These are phyloP conservation scores for Clonostachys chloroleuca DNA, from an alignment of 2,329 filamentous ascomycete species.

Conservation along the genomic window DNA sequence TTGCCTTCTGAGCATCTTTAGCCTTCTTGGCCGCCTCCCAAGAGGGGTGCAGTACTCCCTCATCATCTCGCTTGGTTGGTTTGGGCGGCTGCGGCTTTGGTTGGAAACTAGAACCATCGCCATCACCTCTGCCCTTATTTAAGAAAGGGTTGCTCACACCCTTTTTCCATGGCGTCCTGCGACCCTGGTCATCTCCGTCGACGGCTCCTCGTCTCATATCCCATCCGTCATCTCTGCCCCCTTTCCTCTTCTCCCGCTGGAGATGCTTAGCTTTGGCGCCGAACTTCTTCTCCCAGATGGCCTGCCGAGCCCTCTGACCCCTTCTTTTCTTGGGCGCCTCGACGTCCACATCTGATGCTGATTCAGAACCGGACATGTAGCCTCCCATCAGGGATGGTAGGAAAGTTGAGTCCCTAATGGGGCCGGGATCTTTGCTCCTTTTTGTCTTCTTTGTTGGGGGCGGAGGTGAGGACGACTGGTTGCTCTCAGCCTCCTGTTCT, in stretches of 20 bases:
- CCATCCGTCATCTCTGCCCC: conserved; percentile 47
- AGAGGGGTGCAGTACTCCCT: conserved; percentile 56
- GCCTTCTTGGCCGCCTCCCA: conserved; percentile 62
- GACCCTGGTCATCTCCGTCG: conserved; percentile 27
- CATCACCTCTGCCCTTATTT: conserved; percentile 5
- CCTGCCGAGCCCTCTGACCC: conserved; percentile 73
- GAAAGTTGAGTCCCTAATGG: conserved; percentile 50
- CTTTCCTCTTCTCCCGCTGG: conserved; percentile 30
- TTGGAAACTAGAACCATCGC: neutral
- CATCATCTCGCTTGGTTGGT: conserved; percentile 37
- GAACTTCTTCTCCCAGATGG: conserved; percentile 78
- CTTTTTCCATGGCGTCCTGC: conserved; percentile 47
- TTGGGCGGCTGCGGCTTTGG: conserved; percentile 11
- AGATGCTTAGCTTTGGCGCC: conserved; percentile 67
- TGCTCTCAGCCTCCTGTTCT: too few species aligned
- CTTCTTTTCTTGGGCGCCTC: conserved; percentile 66
- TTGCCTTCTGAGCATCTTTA: conserved; percentile 50
- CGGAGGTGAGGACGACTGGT: conserved; percentile 15
- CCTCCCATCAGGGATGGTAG: conserved; percentile 74
- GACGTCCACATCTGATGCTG: conserved; percentile 62
- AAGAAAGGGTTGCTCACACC: conserved; percentile 33
- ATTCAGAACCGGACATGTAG: conserved; percentile 74
- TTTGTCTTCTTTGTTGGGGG: conserved; percentile 16
- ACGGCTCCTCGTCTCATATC: conserved; percentile 53
- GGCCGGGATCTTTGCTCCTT: conserved; percentile 9